These are phyloP conservation scores for Thielaviopsis musarum DNA, from an alignment of 2,329 filamentous ascomycete species.

Conservation along the genomic window DNA sequence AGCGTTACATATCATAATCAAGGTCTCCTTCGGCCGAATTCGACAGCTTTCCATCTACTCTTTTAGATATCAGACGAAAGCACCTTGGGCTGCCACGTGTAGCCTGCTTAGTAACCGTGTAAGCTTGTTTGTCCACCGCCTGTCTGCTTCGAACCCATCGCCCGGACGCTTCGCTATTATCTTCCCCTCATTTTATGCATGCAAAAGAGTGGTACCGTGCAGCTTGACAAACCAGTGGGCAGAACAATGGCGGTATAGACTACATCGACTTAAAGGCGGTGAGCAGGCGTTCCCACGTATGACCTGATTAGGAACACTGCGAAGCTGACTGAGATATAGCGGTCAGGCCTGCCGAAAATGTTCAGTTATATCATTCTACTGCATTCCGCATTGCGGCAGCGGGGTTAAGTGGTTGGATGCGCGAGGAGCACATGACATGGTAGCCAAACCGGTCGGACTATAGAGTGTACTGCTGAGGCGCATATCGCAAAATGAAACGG, in stretches of 20 bases:
- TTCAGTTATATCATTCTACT: not conserved
- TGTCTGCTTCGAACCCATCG: not conserved
- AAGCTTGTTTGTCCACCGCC: not conserved
- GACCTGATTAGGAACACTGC: not conserved
- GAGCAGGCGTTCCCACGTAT: not conserved
- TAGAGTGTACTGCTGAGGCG: not conserved
- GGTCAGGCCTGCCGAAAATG: not conserved
- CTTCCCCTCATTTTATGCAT: not conserved
- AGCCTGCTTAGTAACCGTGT: not conserved
- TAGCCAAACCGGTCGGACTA: not conserved
- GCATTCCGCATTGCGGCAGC: not conserved
- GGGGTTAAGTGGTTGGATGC: not conserved
- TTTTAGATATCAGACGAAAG: not conserved
- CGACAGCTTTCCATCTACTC: not conserved
- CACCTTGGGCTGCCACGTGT: not conserved
- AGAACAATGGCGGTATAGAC: not conserved
- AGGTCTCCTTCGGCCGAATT: not conserved
- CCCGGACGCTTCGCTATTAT: not conserved
- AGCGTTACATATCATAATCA: not conserved
- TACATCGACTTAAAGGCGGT: not conserved
- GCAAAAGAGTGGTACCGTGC: not conserved
- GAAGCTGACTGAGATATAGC: not conserved
- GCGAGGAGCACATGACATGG: not conserved
- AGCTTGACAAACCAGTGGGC: not conserved
- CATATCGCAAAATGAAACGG: not conserved